Evolutionary conservation across 1,139 yeast species (phyloP).

Genomic region (Debaryomyces subglobosus): DNA sequence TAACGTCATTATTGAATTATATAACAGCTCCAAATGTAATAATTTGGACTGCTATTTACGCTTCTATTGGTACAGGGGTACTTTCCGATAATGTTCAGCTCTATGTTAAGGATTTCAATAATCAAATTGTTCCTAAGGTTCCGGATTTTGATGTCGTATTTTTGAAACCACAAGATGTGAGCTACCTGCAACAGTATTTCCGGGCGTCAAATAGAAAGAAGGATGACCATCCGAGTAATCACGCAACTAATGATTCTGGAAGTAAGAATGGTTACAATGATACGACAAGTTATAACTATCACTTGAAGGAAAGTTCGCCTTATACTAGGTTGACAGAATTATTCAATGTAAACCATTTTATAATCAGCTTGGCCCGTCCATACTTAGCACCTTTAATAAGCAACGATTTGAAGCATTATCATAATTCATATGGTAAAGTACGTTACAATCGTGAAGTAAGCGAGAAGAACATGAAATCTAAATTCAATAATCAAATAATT

Average conservation of each 20-base stretch:
- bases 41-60: constrained; percentile 82
- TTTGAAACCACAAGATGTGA: constrained; percentile 52
- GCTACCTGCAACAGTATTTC: constrained; percentile 47
- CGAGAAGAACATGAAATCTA: constrained; percentile 1
- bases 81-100: constrained; percentile 63
- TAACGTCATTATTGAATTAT: constrained; percentile 83
- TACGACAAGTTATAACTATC: constrained; percentile 17
- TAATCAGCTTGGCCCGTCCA: constrained; percentile 89
- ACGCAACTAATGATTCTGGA: constrained; percentile 8
- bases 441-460: constrained; percentile 18
- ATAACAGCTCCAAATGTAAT: constrained; percentile 94
- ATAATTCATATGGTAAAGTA: constrained; percentile 37
- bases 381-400: constrained; percentile 87
- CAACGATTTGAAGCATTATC: constrained; percentile 73
- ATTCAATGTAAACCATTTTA: constrained; percentile 90
- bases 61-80: constrained; percentile 72
- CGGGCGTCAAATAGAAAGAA: constrained; percentile 20
- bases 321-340: constrained; percentile 87
- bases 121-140: constrained; percentile 51
- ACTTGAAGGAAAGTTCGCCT: constrained; percentile 54
- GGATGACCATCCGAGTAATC: constrained; percentile 15
- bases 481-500: constrained; percentile 2
- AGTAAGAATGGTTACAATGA: constrained; percentile 3
- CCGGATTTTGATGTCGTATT: constrained; percentile 39
- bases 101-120: constrained; percentile 68